Evolutionary conservation across 768 basidiomycete genomes (phyloP).

Genomic region (Suillus variegatus): DNA sequence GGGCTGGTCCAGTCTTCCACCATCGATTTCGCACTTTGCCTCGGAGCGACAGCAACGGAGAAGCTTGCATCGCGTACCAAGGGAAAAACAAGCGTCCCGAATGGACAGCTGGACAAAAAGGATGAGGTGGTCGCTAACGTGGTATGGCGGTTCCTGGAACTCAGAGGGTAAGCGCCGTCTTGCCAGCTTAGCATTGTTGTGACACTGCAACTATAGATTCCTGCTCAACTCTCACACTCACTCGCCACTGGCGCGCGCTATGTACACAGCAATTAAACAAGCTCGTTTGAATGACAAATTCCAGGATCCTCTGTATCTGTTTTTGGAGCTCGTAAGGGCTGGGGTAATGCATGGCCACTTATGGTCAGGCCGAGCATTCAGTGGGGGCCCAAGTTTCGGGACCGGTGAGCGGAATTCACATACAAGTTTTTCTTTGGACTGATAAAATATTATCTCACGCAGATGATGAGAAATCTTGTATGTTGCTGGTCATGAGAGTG

Average conservation of each 20-base stretch:
- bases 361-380: constrained; percentile 86
- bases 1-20: constrained; percentile 75
- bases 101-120: constrained; percentile 83
- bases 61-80: constrained; percentile 82
- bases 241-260: constrained; percentile 87
- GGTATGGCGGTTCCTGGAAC: constrained; percentile 96
- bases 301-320: constrained; percentile 94
- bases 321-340: constrained; percentile 94
- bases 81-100: constrained; percentile 49
- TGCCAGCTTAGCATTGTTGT: constrained; percentile 9
- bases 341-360: constrained; percentile 94
- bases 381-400: constrained; percentile 95
- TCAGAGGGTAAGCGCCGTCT: constrained; percentile 73
- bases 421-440: constrained; percentile 20
- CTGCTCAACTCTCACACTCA: constrained; percentile 86
- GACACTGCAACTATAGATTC: constrained; percentile 56
- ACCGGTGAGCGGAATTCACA: constrained; percentile 58
- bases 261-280: constrained; percentile 77
- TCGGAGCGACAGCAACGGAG: constrained; percentile 86
- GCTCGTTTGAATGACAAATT: constrained; percentile 95
- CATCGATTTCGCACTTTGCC: constrained; percentile 92
- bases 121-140: constrained; percentile 98
- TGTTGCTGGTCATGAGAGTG: constrained; percentile 95
- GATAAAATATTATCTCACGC: constrained; percentile 27
- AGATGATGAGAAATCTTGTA: constrained; percentile 94